Evolutionary conservation across 2,329 filamentous ascomycete species (phyloP).

Genomic region (Aspergillus spinulosporus): DNA sequence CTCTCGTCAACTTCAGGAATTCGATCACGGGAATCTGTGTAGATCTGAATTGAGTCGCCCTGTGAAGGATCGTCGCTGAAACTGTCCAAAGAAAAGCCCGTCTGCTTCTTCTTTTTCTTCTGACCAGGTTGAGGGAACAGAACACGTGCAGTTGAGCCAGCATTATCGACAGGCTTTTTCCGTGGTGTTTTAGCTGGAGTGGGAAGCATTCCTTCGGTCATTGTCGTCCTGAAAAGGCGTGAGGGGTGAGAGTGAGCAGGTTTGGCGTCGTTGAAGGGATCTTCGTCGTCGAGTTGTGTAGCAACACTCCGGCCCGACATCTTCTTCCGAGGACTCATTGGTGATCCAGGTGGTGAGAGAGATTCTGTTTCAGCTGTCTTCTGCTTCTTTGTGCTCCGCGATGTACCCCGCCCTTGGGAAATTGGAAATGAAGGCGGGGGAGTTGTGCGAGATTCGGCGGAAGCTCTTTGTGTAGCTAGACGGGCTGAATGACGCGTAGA

Average conservation of each 20-base stretch:
- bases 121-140: conserved; percentile 53
- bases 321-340: conserved; percentile 31
- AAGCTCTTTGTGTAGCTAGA: conserved; percentile 37
- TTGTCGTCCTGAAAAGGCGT: conserved; percentile 29
- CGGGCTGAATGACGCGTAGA: conserved; percentile 44
- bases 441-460: conserved; percentile 30
- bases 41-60: conserved; percentile 54
- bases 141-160: conserved; percentile 53
- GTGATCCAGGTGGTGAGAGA: conserved; percentile 33
- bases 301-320: conserved; percentile 19
- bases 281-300: conserved; percentile 23
- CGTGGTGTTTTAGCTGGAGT: conserved; percentile 64
- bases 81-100: conserved; percentile 48
- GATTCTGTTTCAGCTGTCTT: conserved; percentile 24
- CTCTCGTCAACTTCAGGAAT: conserved; percentile 55
- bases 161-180: conserved; percentile 52
- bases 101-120: conserved; percentile 49
- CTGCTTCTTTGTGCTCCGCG: conserved; percentile 26
- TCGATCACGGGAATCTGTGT: conserved; percentile 63
- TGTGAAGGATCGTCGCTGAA: conserved; percentile 37
- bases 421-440: conserved; percentile 33
- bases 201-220: conserved; percentile 53
- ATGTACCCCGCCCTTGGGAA: conserved; percentile 21
- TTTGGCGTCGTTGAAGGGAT: conserved; percentile 27
- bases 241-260: conserved; percentile 25